A percentile compares a stretch with the other conserved stretches of the same genome.
Conservation (phyloP, 192 early-diverging fungal genomes). For the Radiomyces spectabilis region DNA sequence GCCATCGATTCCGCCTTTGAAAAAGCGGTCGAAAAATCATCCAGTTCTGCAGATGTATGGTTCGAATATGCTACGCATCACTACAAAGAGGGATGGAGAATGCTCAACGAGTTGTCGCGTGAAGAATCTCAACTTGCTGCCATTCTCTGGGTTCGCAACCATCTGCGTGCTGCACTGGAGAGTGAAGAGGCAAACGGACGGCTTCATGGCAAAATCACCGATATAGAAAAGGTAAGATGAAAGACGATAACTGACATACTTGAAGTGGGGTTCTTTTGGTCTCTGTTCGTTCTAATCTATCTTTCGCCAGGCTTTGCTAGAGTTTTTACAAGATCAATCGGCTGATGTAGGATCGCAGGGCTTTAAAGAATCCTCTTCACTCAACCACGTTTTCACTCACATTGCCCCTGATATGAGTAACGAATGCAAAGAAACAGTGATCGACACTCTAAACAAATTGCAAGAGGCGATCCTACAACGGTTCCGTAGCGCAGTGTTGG, state of each 20-base stretch:
- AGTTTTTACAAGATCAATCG: no score
- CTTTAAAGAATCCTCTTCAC: no score
- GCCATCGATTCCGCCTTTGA: slow-evolving; percentile 7
- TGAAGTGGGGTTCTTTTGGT: slow-evolving; percentile 4
- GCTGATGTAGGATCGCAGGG: no score
- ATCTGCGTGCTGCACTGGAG: slow-evolving; percentile 4
- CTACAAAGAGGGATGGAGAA: slow-evolving; percentile 46
- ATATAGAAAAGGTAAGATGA: no score
- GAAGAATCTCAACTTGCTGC: slow-evolving; percentile 3
- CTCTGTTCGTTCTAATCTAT: no score
- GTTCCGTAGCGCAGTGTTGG: not conserved
- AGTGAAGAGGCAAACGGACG: no score
- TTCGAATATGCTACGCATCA: slow-evolving; percentile 48
- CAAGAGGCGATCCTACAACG: slow-evolving; percentile 1
- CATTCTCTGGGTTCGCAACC: not conserved
- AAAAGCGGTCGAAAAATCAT: not conserved
- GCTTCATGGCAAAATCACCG: no score
- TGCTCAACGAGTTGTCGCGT: slow-evolving; percentile 41
- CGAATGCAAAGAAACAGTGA: not conserved
- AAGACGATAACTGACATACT: not conserved
- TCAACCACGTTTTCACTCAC: not conserved
- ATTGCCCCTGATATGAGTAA: not conserved
- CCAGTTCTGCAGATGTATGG: slow-evolving; percentile 33
- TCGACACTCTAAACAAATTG: slow-evolving; percentile 1
- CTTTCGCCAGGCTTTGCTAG: no score